phyloP scores from a whole-genome alignment of 2,329 filamentous ascomycete genomes.

The Aspergillus phoenicis region DNA sequence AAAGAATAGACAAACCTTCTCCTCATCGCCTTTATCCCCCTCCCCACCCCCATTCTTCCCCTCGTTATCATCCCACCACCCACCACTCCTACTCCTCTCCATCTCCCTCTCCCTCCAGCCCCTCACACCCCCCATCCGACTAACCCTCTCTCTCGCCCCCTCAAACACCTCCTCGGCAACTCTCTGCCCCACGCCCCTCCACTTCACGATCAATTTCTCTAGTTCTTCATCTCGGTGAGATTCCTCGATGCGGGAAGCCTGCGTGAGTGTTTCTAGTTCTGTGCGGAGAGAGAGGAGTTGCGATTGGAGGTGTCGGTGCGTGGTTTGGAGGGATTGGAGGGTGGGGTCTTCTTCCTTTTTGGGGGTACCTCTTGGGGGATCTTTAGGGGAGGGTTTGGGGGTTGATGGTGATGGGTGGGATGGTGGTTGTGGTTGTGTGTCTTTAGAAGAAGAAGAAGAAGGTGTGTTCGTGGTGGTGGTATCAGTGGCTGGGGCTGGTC shows the following conservation, averaged over 20 bases:
- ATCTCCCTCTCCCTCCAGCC: conserved; percentile 57
- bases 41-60: conserved; percentile 20
- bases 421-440: conserved; percentile 3
- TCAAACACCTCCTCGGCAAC: conserved; percentile 70
- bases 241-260: conserved; percentile 56
- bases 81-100: conserved; percentile 37
- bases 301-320: conserved; percentile 37
- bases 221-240: conserved; percentile 57
- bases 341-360: conserved; percentile 17
- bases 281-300: conserved; percentile 35
- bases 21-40: conserved; percentile 29
- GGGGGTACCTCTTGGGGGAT: conserved; percentile 22
- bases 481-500: conserved; percentile 27
- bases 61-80: conserved; percentile 30
- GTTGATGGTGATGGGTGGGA: conserved; percentile 17
- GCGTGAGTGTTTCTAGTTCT: conserved; percentile 54
- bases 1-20: conserved; percentile 43
- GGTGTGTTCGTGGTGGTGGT: conserved; percentile 5
- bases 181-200: conserved; percentile 61
- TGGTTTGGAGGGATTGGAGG: conserved; percentile 35
- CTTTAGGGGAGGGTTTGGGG: background rate
- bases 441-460: conserved; percentile 28
- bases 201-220: conserved; percentile 58
- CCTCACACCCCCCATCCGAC: conserved; percentile 64
- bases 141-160: conserved; percentile 61